Base-by-base conservation (phyloP, 129 eudicot species). In the sunflower (Helianthus annuus) region DNA sequence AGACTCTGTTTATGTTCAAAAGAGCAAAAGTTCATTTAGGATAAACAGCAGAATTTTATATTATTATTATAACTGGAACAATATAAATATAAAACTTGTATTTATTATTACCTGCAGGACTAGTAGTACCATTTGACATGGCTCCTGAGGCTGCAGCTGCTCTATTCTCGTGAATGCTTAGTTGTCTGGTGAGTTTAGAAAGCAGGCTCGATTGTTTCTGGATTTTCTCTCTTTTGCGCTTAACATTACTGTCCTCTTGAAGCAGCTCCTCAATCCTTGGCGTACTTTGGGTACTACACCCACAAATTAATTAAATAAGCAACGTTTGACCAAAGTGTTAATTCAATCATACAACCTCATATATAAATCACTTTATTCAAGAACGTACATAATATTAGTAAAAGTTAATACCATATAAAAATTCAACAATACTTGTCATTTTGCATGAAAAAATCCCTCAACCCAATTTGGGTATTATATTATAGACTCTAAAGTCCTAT, bases 181-280 rank as follows among this genome's bases (percentile, higher is more conserved):
- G 83, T 67, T 88, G 91, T 42, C 94, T 78, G 0, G 96, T 91
- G 24, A 95, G 99, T 74, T 95, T 95, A 38, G 99, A 90, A 45
- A 95, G 99, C 54, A 95, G 77, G 39, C 96, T 64, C 7, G 99
- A 95, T 79, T 95, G 99, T 72, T 91, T 95, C 76, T 91, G 96
- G 68, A 70, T 34, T 19, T 83, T 94, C 24, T 90, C 99, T 66
- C 99, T 79, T 78, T 78, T 86, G 24, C 86, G 85, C 75, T 85
- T 95, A 16, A 88, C 91, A 64, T 95, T 95, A 32, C 91, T 90
- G 76, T 95, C 99, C 85, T 95, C 99, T 84, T 81, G 88, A 49
- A 95, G 94, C 70, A 95, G 88, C 80, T 95, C 97, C 74, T 95
- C 99, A 39, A 95, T 88, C 83, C 80, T 84, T n/a, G 82, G 89